Conservation (phyloP, 163 green algal species). For the Prototheca stagnorum region DNA sequence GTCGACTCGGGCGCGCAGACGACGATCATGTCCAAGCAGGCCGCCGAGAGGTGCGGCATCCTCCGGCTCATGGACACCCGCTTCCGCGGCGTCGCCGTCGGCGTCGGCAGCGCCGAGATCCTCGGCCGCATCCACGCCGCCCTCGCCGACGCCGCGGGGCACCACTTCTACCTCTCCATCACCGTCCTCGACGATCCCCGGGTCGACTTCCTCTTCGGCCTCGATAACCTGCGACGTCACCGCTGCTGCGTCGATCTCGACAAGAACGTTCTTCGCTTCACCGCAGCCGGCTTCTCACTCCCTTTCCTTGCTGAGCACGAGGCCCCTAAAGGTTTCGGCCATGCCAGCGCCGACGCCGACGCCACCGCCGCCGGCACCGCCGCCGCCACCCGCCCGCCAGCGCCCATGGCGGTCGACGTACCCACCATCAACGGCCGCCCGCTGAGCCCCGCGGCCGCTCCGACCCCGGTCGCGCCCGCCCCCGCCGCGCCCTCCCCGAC, state of each 20-base stretch:
- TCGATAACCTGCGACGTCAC: constrained; percentile 89
- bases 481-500: too few species aligned
- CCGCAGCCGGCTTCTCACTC: too few species aligned
- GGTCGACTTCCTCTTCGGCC: constrained; percentile 90
- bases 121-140: constrained; percentile 41
- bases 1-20: constrained; percentile 87
- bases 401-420: too few species aligned
- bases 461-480: too few species aligned
- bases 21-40: constrained; percentile 47
- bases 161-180: constrained; percentile 65
- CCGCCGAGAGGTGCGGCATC: constrained; percentile 59
- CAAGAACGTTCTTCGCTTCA: too few species aligned
- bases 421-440: too few species aligned
- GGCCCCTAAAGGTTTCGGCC: too few species aligned
- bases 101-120: constrained; percentile 76
- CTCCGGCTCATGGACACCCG: constrained; percentile 66
- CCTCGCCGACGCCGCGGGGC: constrained; percentile 49
- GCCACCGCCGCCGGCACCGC: too few species aligned
- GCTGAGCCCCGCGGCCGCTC: too few species aligned
- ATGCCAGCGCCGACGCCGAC: too few species aligned
- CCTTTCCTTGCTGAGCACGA: too few species aligned
- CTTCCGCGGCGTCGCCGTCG: constrained; percentile 64
- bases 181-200: constrained; percentile 73
- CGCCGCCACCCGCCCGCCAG: too few species aligned
- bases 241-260: constrained; percentile 10